Conservation (phyloP, 805 yeast genomes). For the Spathaspora girioi region DNA sequence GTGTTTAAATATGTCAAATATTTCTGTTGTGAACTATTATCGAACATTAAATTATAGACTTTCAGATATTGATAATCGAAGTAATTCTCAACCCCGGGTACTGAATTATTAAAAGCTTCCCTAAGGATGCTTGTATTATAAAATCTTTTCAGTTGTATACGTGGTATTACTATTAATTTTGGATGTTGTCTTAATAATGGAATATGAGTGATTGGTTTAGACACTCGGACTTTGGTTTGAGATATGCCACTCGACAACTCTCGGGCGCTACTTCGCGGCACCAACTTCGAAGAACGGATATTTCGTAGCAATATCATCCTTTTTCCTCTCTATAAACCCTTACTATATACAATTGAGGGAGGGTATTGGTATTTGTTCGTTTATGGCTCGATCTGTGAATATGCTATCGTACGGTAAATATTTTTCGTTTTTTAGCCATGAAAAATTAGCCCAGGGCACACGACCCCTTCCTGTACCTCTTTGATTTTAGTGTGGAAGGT, state of each 20-base stretch:
- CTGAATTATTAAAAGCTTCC: not conserved
- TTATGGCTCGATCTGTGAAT: not conserved
- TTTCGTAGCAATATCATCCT: not conserved
- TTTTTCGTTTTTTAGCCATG: too few relatives aligned
- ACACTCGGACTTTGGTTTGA: not conserved
- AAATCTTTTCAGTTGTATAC: not conserved
- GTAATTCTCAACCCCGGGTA: not conserved
- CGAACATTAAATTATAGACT: not conserved
- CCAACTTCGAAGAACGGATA: not conserved
- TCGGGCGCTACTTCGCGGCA: not conserved
- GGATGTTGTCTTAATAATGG: not conserved
- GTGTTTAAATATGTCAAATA: conserved; percentile 13
- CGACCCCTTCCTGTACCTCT: too few relatives aligned
- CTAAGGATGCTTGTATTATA: not conserved
- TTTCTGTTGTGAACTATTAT: not conserved
- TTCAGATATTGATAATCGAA: not conserved
- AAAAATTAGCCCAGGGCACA: too few relatives aligned
- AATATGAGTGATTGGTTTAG: not conserved
- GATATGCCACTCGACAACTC: not conserved
- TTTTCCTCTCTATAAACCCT: not conserved
- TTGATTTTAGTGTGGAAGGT: too few relatives aligned
- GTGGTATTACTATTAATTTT: not conserved
- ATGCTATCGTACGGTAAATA: not conserved
- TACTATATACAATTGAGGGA: not conserved
- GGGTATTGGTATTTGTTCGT: not conserved